Evolutionary conservation across 495 filamentous ascomycete species (phyloP).

Genomic region (Penicillium canescens): DNA sequence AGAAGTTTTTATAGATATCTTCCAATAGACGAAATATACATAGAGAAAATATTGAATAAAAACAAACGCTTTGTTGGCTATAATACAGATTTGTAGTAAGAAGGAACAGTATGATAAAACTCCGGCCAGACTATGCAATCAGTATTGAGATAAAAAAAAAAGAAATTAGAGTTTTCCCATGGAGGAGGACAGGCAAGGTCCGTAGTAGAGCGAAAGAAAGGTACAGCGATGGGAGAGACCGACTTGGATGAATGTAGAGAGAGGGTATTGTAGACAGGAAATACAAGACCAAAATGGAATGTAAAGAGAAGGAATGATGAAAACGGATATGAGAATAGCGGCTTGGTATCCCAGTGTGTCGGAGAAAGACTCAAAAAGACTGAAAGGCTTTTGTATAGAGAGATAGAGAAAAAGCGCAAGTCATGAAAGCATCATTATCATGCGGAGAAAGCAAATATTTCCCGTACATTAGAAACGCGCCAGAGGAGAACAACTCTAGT

Average conservation of each 20-base stretch:
- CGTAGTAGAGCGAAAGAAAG: neutral
- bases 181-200: neutral
- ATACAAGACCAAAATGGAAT: neutral
- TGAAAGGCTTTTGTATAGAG: constrained; percentile 13
- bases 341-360: neutral
- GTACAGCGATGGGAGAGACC: neutral
- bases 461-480: neutral
- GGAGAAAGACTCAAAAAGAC: constrained; percentile 4
- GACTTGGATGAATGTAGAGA: constrained; percentile 1
- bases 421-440: constrained; percentile 29
- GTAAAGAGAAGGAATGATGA: neutral
- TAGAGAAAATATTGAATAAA: too few species aligned
- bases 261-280: neutral
- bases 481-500: neutral
- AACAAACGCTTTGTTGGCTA: neutral
- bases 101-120: neutral
- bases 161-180: neutral
- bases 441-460: constrained; percentile 4
- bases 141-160: constrained; percentile 4
- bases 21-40: too few species aligned
- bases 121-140: constrained; percentile 5
- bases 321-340: neutral
- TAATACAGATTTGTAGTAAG: constrained; percentile 1
- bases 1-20: too few species aligned
- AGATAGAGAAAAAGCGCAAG: constrained; percentile 6